These are phyloP conservation scores for Fusarium stilboides DNA, from an alignment of 2,329 filamentous ascomycete genomes.

Conservation along the genomic window DNA sequence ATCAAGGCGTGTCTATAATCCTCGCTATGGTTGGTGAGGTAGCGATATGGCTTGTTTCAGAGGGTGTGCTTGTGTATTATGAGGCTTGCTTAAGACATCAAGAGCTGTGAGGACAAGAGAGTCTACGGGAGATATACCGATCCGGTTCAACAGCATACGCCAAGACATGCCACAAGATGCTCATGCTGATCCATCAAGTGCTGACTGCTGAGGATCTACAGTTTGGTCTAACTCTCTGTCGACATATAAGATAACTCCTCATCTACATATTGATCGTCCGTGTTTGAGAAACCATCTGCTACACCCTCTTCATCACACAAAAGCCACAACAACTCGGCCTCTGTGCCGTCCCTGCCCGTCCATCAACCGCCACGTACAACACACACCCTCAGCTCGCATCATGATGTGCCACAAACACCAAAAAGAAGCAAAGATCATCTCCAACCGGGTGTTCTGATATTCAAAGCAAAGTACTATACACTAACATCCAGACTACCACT, in stretches of 20 bases:
- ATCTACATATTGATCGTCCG: constrained; percentile 7
- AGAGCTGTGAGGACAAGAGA: neutral
- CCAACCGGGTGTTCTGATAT: neutral
- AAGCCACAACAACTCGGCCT: constrained; percentile 28
- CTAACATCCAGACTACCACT: constrained; percentile 23
- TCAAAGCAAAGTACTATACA: neutral
- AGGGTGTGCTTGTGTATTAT: constrained; percentile 13
- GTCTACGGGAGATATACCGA: constrained; percentile 7
- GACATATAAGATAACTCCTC: neutral
- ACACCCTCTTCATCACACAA: constrained; percentile 35
- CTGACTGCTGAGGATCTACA: neutral
- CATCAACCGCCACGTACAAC: constrained; percentile 32
- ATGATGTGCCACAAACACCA: constrained; percentile 17
- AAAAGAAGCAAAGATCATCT: constrained; percentile 7
- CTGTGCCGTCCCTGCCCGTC: constrained; percentile 39
- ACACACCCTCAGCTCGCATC: constrained; percentile 27
- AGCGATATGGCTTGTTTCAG: constrained; percentile 29
- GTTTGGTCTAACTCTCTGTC: neutral
- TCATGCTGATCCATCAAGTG: constrained; percentile 9
- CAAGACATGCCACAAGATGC: constrained; percentile 29
- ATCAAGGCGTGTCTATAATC: constrained; percentile 26
- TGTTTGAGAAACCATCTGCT: constrained; percentile 16
- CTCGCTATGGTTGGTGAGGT: constrained; percentile 13
- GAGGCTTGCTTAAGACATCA: constrained; percentile 9
- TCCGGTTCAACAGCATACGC: constrained; percentile 14